phyloP scores from a whole-genome alignment of 805 yeast species.

The Geotrichum ghanense region DNA sequence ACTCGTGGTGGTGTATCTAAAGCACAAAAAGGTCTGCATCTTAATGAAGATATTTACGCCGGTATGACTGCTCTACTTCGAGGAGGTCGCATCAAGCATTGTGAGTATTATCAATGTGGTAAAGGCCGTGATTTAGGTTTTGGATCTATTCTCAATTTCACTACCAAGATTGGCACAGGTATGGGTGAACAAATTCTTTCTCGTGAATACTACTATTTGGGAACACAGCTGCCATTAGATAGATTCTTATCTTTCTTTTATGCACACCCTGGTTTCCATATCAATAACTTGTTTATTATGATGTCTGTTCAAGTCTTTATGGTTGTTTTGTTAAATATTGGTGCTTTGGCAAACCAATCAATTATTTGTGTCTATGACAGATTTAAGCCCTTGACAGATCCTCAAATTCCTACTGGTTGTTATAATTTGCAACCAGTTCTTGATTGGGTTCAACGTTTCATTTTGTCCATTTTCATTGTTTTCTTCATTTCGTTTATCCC shows the following conservation, averaged over 20 bases:
- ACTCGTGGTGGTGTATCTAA: conserved; percentile 94
- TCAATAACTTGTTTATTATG: conserved; percentile 80
- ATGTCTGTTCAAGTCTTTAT: conserved; percentile 81
- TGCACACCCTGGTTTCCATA: conserved; percentile 95
- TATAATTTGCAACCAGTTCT: conserved; percentile 76
- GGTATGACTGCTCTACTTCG: conserved; percentile 84
- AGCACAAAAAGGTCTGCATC: conserved; percentile 86
- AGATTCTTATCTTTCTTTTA: conserved; percentile 85
- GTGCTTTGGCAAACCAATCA: conserved; percentile 64
- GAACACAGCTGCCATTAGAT: conserved; percentile 82
- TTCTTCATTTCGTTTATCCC: conserved; percentile 90
- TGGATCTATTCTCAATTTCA: conserved; percentile 82
- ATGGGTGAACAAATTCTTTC: conserved; percentile 96
- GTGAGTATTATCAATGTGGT: conserved; percentile 94
- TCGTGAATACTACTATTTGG: conserved; percentile 82
- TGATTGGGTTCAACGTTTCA: conserved; percentile 83
- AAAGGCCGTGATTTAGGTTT: conserved; percentile 94
- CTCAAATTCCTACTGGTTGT: conserved; percentile 72
- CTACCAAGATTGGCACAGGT: conserved; percentile 94
- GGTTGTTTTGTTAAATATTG: conserved; percentile 67
- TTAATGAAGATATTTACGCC: conserved; percentile 92
- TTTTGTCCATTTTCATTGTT: conserved; percentile 81
- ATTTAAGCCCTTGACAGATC: conserved; percentile 60
- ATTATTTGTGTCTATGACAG: conserved; percentile 56
- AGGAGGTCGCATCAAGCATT: conserved; percentile 90